phyloP scores from a whole-genome alignment of 1,284 basidiomycete genomes.

The Ustilago loliicola region DNA sequence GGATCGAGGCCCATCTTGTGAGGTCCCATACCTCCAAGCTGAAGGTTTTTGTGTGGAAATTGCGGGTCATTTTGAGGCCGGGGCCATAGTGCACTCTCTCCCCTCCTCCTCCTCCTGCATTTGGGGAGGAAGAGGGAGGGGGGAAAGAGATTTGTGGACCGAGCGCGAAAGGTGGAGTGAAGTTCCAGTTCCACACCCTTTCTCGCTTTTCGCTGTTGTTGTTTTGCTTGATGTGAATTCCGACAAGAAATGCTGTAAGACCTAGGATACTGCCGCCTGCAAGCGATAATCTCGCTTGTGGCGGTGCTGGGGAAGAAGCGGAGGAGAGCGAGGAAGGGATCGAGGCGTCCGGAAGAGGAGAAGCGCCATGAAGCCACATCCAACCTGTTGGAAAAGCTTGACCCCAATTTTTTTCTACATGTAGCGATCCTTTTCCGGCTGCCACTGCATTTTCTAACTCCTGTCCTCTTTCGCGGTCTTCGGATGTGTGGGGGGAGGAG shows the following conservation, averaged over 20 bases:
- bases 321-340: background rate
- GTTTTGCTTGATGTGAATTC: constrained; percentile 19
- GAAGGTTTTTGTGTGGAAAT: constrained; percentile 25
- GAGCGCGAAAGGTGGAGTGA: constrained; percentile 35
- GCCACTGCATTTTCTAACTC: constrained; percentile 25
- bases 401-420: constrained; percentile 51
- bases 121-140: background rate
- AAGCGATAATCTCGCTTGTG: constrained; percentile 6
- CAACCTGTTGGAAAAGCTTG: constrained; percentile 45
- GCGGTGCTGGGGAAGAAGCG: background rate
- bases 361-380: constrained; percentile 42
- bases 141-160: constrained; percentile 19
- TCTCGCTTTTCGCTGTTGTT: too few species aligned
- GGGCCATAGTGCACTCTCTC: constrained; percentile 25
- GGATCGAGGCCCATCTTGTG: constrained; percentile 25
- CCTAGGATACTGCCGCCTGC: constrained; percentile 42
- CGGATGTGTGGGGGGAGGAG: background rate
- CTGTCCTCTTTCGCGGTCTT: background rate
- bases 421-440: constrained; percentile 29
- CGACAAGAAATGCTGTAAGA: constrained; percentile 42
- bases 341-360: constrained; percentile 21
- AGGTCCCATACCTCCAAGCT: constrained; percentile 35
- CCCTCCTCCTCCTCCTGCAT: background rate
- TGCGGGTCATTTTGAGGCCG: constrained; percentile 23
- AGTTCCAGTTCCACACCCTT: constrained; percentile 24